Conservation (phyloP, 768 basidiomycete genomes). For the Boletus sp. region DNA sequence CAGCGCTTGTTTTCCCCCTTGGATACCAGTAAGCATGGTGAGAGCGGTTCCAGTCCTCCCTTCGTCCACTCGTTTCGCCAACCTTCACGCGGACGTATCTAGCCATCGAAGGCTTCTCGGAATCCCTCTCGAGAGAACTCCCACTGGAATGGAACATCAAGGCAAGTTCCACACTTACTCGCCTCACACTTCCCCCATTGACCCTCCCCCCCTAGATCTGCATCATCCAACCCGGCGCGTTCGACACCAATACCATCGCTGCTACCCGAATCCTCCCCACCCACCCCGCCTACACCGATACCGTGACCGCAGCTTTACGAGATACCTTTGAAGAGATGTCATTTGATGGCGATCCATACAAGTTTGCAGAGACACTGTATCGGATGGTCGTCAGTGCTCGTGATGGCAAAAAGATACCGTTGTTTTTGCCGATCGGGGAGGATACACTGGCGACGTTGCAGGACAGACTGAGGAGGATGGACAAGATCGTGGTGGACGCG, state of each 20-base stretch:
- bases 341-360: constrained; percentile 11
- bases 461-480: background rate
- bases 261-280: background rate
- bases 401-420: background rate
- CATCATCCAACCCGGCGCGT: constrained; percentile 16
- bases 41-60: background rate
- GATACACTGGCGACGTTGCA: constrained; percentile 7
- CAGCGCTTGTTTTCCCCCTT: background rate
- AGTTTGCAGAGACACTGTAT: constrained; percentile 8
- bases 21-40: constrained; percentile 11
- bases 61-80: background rate
- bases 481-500: background rate
- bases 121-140: constrained; percentile 12
- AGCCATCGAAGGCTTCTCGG: constrained; percentile 11
- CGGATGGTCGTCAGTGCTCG: background rate
- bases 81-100: background rate
- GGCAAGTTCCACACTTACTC: background rate
- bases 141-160: constrained; percentile 18
- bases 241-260: constrained; percentile 11
- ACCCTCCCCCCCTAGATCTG: constrained; percentile 2
- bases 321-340: background rate
- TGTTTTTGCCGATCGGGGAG: constrained; percentile 8
- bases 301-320: background rate
- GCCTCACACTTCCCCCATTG: too few relatives aligned
- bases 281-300: constrained; percentile 10